Evolutionary conservation across 192 early-diverging fungal genomes (phyloP).

Genomic region (Coemansia sp.): DNA sequence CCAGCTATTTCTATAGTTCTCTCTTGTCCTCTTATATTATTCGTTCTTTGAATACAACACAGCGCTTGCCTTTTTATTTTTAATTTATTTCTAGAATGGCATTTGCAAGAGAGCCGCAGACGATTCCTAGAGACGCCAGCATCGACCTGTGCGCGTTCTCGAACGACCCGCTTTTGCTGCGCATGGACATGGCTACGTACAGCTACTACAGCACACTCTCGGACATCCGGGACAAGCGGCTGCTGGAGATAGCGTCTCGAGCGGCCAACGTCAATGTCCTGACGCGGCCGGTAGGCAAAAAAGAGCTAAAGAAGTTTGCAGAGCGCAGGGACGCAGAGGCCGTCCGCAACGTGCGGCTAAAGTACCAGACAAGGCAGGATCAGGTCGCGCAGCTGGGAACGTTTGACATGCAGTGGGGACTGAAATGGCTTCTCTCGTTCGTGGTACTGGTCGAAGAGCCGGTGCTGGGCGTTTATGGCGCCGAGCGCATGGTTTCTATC

Average conservation of each 20-base stretch:
- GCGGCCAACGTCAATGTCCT: slow-evolving; percentile 30
- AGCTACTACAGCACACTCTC: slow-evolving; percentile 21
- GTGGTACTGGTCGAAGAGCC: slow-evolving; percentile 32
- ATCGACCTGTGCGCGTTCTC: slow-evolving; percentile 20
- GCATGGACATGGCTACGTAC: slow-evolving; percentile 35
- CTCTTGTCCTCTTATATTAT: not conserved
- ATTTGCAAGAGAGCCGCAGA: not conserved
- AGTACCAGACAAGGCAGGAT: slow-evolving; percentile 29
- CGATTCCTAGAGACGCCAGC: slow-evolving; percentile 3
- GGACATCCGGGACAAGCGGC: slow-evolving; percentile 12
- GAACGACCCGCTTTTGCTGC: slow-evolving; percentile 40
- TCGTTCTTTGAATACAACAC: not conserved
- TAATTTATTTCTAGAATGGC: not conserved
- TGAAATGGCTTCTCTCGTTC: slow-evolving; percentile 44
- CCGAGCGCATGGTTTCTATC: slow-evolving; percentile 23
- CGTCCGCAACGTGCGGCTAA: slow-evolving; percentile 26
- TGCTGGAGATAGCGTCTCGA: slow-evolving; percentile 25
- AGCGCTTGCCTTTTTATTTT: no score
- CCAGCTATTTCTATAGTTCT: not conserved
- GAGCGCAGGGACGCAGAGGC: slow-evolving; percentile 14
- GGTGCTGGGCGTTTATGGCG: not conserved
- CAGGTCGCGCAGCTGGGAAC: slow-evolving; percentile 27
- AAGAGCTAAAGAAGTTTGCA: slow-evolving; percentile 36
- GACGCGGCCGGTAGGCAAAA: slow-evolving; percentile 25
- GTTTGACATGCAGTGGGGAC: slow-evolving; percentile 39